These are phyloP conservation scores for Allantophomopsis lycopodina DNA, from an alignment of 2,329 filamentous ascomycete genomes.

Conservation along the genomic window DNA sequence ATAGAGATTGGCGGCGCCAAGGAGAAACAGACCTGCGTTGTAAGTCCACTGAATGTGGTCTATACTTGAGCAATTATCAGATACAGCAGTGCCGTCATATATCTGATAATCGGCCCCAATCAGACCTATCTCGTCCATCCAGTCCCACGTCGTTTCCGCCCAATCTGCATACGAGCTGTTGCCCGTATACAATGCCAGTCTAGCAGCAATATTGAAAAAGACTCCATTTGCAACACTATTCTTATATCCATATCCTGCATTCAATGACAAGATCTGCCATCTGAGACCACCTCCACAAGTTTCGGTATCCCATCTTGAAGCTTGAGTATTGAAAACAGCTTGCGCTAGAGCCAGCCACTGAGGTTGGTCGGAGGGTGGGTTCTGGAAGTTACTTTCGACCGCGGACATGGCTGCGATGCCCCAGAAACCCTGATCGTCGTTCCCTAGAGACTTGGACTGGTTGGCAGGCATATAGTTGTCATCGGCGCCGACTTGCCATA, in stretches of 20 bases:
- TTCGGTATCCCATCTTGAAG: constrained; percentile 50
- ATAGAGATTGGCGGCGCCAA: constrained; percentile 34
- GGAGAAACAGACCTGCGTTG: constrained; percentile 54
- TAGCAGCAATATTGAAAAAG: constrained; percentile 47
- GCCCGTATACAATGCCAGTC: constrained; percentile 61
- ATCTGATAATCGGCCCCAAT: constrained; percentile 39
- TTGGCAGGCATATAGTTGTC: constrained; percentile 67
- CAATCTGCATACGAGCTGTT: constrained; percentile 66
- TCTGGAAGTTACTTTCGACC: constrained; percentile 48
- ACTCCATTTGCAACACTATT: constrained; percentile 49
- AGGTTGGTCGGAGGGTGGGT: constrained; percentile 39
- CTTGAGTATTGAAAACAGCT: constrained; percentile 69
- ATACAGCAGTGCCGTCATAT: constrained; percentile 45
- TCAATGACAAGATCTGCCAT: constrained; percentile 78
- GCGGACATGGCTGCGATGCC: constrained; percentile 56
- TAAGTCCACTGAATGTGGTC: constrained; percentile 56
- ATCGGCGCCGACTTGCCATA: constrained; percentile 59
- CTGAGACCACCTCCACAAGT: constrained; percentile 60
- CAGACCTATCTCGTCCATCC: constrained; percentile 43
- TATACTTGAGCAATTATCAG: constrained; percentile 40
- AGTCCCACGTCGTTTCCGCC: constrained; percentile 63
- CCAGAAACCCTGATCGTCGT: constrained; percentile 67
- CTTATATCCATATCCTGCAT: constrained; percentile 69
- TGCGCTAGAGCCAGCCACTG: constrained; percentile 61
- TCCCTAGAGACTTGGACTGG: constrained; percentile 45